A percentile compares a stretch with the other conserved stretches of the same genome.
Evolutionary conservation across 805 yeast species (phyloP).

Genomic region (Schizosaccharomyces japonicus): DNA sequence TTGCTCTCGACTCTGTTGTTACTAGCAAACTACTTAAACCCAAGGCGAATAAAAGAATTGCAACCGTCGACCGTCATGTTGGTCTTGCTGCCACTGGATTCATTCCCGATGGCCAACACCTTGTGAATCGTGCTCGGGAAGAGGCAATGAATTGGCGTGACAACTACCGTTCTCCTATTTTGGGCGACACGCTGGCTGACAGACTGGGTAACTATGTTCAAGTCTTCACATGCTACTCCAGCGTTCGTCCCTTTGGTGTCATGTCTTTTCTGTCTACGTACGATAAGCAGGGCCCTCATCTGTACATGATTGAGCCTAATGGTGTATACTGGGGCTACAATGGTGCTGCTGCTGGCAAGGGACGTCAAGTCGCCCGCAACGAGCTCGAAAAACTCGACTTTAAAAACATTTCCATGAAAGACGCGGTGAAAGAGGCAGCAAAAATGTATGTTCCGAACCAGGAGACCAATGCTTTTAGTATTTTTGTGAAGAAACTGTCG

Average conservation of each 20-base stretch:
- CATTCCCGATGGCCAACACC: constrained; percentile 87
- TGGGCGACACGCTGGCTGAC: constrained; percentile 61
- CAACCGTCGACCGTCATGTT: constrained; percentile 74
- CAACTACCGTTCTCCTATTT: constrained; percentile 49
- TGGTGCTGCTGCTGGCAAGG: constrained; percentile 96
- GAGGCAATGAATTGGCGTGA: constrained; percentile 65
- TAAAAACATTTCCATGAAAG: constrained; percentile 41
- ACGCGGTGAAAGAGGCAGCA: constrained; percentile 85
- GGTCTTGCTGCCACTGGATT: constrained; percentile 91
- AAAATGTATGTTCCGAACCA: constrained; percentile 24
- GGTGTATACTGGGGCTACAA: constrained; percentile 94
- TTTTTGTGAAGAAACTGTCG: neutral
- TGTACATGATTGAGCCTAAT: constrained; percentile 92
- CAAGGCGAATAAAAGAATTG: constrained; percentile 70
- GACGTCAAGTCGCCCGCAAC: constrained; percentile 91
- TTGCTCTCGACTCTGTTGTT: constrained; percentile 87
- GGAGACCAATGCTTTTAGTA: neutral
- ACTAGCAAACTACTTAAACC: constrained; percentile 73
- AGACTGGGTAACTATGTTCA: constrained; percentile 80
- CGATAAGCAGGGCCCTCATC: constrained; percentile 71
- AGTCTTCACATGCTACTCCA: constrained; percentile 83
- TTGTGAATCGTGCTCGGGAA: constrained; percentile 76
- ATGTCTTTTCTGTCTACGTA: constrained; percentile 83
- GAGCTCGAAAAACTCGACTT: constrained; percentile 78
- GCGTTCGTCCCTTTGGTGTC: constrained; percentile 94